A percentile compares a stretch with the other conserved stretches of the same genome.
These are phyloP conservation scores for Rusavskia elegans DNA, from an alignment of 495 filamentous ascomycete genomes.

Conservation along the genomic window DNA sequence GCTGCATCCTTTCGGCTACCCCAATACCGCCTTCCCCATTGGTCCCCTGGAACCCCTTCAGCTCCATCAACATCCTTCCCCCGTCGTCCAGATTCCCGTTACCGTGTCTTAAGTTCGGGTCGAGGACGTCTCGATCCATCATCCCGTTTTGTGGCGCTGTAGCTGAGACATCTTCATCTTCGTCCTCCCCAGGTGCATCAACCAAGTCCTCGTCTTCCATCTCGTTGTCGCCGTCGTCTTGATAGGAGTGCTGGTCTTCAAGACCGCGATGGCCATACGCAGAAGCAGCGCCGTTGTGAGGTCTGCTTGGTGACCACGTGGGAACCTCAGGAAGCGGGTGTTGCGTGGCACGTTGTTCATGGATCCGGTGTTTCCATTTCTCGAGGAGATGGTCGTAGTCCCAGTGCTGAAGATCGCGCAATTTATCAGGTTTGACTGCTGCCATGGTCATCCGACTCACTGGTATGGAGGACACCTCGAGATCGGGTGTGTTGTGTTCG, in stretches of 20 bases:
- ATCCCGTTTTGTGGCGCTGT: neutral
- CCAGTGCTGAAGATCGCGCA: conserved; percentile 23
- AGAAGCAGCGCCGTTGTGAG: conserved; percentile 2
- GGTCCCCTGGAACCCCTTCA: conserved; percentile 2
- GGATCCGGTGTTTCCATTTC: conserved; percentile 40
- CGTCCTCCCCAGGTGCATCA: conserved; percentile 1
- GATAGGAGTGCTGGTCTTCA: neutral
- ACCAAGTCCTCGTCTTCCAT: conserved; percentile 7
- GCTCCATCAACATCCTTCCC: conserved; percentile 7
- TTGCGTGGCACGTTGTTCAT: conserved; percentile 12
- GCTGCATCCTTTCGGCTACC: neutral
- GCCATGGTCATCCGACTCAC: conserved; percentile 27
- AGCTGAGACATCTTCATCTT: neutral
- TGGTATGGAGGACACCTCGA: conserved; percentile 44
- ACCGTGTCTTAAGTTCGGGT: conserved; percentile 5
- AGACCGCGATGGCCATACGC: conserved; percentile 1
- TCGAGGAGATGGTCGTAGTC: conserved; percentile 39
- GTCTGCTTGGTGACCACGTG: neutral
- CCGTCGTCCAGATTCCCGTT: conserved; percentile 4
- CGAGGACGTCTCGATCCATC: conserved; percentile 7
- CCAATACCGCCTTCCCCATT: neutral
- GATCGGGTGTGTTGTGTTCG: conserved; percentile 56
- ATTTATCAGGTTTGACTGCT: conserved; percentile 15
- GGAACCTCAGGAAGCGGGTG: conserved; percentile 2
- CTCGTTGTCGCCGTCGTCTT: conserved; percentile 7